Evolutionary conservation across 495 filamentous ascomycete species (phyloP), one percentile per base, ranked within the genome.

Genomic region (Podospora bellae-mahoneyi): DNA sequence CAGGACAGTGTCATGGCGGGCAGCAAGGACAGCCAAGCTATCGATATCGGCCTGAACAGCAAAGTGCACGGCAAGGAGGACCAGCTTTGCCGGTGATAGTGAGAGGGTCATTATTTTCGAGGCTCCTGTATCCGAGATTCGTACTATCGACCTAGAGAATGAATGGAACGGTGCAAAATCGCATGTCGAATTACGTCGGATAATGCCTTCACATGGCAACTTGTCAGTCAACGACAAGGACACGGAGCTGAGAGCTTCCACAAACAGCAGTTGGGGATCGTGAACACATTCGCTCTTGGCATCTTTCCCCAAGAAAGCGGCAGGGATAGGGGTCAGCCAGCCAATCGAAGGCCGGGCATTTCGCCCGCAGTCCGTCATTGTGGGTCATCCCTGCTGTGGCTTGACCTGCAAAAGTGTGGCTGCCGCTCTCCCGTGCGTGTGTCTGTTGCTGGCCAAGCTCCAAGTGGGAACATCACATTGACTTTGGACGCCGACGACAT

Each of bases 1-100:
- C 65, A 94, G 83, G 67, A 84, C 83, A 60, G 76, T 75, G 74
- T 65, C 82, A 68, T 89, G 84, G 64, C 82, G 82, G 62, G 86
- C 80, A 65, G 88, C 84, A 34, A 97, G 81, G 59, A 79, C 81
- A 67, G 83, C 84, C 68, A 97, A 78, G 63, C 82, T 80, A 61
- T 83, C 76, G 62, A 94, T 82, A 76, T 93, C 84, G 70, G 81
- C 78, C 62, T 77, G 78, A 64, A 79, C 78, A 48, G 88, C 84
- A 65, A 86, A 82, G 69, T 88, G 84, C 61, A 84, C 85, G 27
- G 90, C 87, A 58, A 92, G 84, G 61, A 92, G 79, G 53, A 89
- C 78, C 28, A 83, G 84, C 72, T 90, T 87, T n/a, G 86, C 80
- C 20, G 85, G 75, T 10, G 87, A 88, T 30, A 88, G 84, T 20